Base-by-base conservation (phyloP, 2,329 filamentous ascomycete species). In the Metarhizium guizhouense region DNA sequence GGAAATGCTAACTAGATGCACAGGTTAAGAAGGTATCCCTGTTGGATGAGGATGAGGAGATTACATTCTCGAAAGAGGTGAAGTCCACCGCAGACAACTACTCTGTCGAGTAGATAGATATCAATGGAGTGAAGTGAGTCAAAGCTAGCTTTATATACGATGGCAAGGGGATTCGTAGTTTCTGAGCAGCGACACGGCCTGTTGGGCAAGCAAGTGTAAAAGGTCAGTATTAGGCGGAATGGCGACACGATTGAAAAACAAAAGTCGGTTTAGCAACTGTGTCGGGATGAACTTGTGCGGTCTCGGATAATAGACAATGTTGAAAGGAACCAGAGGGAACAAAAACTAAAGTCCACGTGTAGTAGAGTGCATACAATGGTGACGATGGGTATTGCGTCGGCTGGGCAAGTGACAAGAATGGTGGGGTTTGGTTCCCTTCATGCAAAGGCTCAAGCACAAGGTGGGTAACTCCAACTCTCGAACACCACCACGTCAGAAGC, bases 21-120 rank as follows among this genome's bases (percentile, higher is more conserved):
- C 34, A 67, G 88, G 86, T 92, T 53, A 76, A 77, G 3, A 80
- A 83, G 49, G 87, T 93, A 29, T 81, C 81, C 30, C 73, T 94
- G 63, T 66, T 92, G 55, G 88, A 90, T 61, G 83, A 88, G 76
- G 82, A 85, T 61, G 87, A 93, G 69, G 84, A 90, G 52, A 86
- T 95, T 54, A 84, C 84, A 20, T 95, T 91, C 74, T 88, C 87
- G 50, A 93, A 90, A 74, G 88, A 94, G 56, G 75, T 92, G 68
- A 89, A 85, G 73, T 90, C 84, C 20, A 76, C 84, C 55, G 86
- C 89, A 5, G 90, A 93, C 61, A 83, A 82, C 60, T 95, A 90
- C 71, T 66, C 85, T 59, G 86, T 95, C 66, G 86, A 89, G 73
- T 93, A 84, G 56, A 47, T 93, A 84, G 56, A 47, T 16, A n/a